These are phyloP conservation scores for Suhomyces wounanorum DNA, from an alignment of 1,139 yeast genomes.

Conservation along the genomic window DNA sequence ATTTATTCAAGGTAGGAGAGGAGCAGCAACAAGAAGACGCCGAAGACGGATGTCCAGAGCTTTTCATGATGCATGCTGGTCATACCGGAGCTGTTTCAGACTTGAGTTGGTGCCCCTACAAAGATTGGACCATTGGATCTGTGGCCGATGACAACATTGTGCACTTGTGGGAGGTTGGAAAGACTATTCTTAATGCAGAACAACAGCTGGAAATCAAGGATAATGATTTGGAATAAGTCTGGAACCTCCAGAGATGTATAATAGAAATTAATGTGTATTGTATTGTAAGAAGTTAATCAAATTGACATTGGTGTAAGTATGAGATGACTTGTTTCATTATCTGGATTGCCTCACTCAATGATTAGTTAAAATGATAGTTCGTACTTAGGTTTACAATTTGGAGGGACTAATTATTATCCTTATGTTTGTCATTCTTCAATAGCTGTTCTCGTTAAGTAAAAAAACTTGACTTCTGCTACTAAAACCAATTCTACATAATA, in stretches of 20 bases:
- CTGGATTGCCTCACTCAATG: too few relatives aligned
- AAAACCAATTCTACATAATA: neutral
- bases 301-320: neutral
- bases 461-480: too few relatives aligned
- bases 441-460: too few relatives aligned
- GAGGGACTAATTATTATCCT: too few relatives aligned
- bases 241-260: conserved; percentile 1
- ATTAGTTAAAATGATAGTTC: too few relatives aligned
- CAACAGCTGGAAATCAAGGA: conserved; percentile 24
- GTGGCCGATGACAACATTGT: conserved; percentile 78
- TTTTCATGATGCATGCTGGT: conserved; percentile 86
- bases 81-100: conserved; percentile 78
- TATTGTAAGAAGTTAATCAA: neutral
- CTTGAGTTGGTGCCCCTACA: conserved; percentile 65
- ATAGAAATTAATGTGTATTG: neutral
- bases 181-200: conserved; percentile 46
- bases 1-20: conserved; percentile 68
- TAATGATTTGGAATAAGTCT: conserved; percentile 24
- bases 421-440: too few relatives aligned
- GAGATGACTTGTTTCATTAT: too few relatives aligned
- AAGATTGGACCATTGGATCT: conserved; percentile 73
- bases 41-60: conserved; percentile 79
- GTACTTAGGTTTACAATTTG: too few relatives aligned
- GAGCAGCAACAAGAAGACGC: conserved; percentile 82
- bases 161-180: conserved; percentile 72